These are phyloP conservation scores for Nicotiana knightiana DNA, from an alignment of 257 asterid species.

Conservation along the genomic window DNA sequence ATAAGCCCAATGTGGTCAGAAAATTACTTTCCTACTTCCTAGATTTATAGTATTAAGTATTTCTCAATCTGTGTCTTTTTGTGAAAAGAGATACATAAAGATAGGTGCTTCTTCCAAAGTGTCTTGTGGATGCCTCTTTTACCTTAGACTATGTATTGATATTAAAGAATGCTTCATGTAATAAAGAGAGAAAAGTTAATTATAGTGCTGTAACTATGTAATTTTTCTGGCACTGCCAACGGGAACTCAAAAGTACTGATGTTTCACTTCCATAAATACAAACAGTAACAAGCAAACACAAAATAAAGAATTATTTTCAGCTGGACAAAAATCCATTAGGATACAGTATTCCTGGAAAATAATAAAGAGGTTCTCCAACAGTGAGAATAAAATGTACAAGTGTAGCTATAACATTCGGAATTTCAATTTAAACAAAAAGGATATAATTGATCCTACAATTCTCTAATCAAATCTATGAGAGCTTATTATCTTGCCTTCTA, in stretches of 20 bases:
- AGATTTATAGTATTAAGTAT: neutral
- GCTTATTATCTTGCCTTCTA: neutral
- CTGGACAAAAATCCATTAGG: neutral
- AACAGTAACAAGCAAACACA: neutral
- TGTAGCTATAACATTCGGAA: neutral
- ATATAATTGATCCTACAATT: neutral
- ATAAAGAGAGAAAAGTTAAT: neutral
- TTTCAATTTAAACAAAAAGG: neutral
- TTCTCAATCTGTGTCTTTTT: neutral
- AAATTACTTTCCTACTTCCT: conserved; percentile 5
- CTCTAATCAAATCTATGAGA: neutral
- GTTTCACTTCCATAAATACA: neutral
- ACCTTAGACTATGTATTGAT: neutral
- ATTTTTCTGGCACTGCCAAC: neutral
- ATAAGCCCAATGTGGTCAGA: conserved; percentile 9
- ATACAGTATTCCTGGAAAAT: neutral
- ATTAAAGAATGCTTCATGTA: neutral
- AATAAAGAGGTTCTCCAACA: neutral
- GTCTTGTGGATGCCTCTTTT: neutral
- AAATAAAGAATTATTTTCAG: neutral
- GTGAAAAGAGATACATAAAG: neutral
- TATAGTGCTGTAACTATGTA: neutral
- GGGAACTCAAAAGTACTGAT: neutral
- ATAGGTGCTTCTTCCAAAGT: conserved; percentile 1
- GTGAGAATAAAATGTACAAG: neutral